Conservation (phyloP, 75 land plant species). For the Ceratopteris richardii region DNA sequence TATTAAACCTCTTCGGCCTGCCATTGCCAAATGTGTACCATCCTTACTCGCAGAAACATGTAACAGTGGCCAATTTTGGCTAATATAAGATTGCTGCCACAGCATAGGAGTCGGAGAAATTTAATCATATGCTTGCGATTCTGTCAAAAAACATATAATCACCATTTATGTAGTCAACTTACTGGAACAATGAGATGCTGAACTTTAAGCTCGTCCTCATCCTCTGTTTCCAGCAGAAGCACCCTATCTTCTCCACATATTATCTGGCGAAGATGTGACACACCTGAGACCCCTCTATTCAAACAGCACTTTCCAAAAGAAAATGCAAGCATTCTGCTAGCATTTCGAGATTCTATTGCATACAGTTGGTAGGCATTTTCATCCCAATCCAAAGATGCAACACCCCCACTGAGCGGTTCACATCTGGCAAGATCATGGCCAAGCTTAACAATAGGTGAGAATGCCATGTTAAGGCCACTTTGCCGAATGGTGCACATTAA, state of each 20-base stretch:
- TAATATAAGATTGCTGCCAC: conserved; percentile 82
- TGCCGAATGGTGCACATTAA: conserved; percentile 98
- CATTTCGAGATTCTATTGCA: conserved; percentile 66
- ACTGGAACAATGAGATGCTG: conserved; percentile 90
- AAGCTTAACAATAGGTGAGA: conserved; percentile 58
- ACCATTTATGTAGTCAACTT: conserved; percentile 18
- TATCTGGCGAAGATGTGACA: conserved; percentile 63
- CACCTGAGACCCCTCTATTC: conserved; percentile 70
- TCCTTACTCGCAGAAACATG: conserved; percentile 92
- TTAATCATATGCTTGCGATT: no score
- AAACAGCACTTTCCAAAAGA: conserved; percentile 93
- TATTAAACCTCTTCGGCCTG: conserved; percentile 85
- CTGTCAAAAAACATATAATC: no score
- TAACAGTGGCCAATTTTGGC: conserved; percentile 86
- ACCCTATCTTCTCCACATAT: conserved; percentile 93
- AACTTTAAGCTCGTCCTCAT: conserved; percentile 81
- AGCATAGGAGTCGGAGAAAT: no score
- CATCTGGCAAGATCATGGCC: conserved; percentile 48
- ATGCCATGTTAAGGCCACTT: conserved; percentile 67
- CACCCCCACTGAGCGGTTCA: conserved; percentile 86
- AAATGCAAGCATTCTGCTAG: conserved; percentile 64
- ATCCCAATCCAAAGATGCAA: conserved; percentile 82
- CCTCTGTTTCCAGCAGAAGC: conserved; percentile 82
- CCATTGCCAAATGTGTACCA: conserved; percentile 91
- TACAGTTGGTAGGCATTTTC: conserved; percentile 80